A percentile compares a stretch with the other conserved stretches of the same genome.
Conservation (phyloP, 192 early-diverging fungal species). For the Ambispora gerdemannii region DNA sequence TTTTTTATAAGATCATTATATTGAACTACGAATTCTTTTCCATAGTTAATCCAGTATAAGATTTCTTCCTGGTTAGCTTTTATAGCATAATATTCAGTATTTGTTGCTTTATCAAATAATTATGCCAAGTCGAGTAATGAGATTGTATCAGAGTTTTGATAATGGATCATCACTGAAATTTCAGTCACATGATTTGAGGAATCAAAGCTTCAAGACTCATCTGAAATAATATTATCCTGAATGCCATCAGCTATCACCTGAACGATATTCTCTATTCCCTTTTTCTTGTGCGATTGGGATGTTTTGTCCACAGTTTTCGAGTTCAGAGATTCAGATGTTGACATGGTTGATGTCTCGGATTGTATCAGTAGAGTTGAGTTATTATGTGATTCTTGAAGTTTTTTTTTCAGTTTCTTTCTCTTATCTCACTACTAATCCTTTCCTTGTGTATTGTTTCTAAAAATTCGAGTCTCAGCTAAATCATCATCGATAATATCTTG, state of each 20-base stretch:
- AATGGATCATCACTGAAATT: constrained; percentile 17
- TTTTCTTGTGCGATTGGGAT: constrained; percentile 25
- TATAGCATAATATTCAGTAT: no score
- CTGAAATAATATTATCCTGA: no score
- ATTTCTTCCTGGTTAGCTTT: no score
- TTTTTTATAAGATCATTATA: constrained; percentile 28
- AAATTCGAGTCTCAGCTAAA: constrained; percentile 17
- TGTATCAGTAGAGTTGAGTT: constrained; percentile 12
- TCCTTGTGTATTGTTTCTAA: constrained; percentile 22
- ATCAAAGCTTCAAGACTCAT: no score
- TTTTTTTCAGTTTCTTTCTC: no score
- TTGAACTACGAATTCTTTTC: constrained; percentile 19
- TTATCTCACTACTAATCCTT: constrained; percentile 23
- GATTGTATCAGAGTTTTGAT: constrained; percentile 19
- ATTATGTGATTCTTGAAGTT: constrained; percentile 27
- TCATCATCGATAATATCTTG: constrained; percentile 19
- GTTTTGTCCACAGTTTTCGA: constrained; percentile 17
- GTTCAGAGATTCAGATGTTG: constrained; percentile 22
- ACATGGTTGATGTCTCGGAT: constrained; percentile 18
- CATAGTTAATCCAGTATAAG: constrained; percentile 19
- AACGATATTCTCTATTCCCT: constrained; percentile 26
- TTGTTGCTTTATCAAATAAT: no score
- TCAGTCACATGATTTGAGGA: constrained; percentile 21
- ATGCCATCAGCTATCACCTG: no score
- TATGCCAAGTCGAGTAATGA: constrained; percentile 9